phyloP scores from a whole-genome alignment of 345 rosid genomes.

The Eucalyptus regnans region DNA sequence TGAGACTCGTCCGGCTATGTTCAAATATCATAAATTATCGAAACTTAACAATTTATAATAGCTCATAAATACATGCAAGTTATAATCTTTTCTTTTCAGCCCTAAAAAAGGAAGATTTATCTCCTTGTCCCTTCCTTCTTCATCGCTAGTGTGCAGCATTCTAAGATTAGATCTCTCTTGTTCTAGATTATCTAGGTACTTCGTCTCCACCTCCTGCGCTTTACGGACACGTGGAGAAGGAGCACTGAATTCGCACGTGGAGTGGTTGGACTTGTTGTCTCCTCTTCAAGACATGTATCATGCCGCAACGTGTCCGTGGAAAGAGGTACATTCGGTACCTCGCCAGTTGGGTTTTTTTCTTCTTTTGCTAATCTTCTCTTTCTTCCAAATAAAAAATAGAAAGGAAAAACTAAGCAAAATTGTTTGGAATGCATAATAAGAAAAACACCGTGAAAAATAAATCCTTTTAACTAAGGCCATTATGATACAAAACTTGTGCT shows the following conservation, averaged over 20 bases:
- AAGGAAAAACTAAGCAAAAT: background rate
- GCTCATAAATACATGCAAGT: background rate
- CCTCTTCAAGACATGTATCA: background rate
- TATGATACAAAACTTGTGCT: too few relatives aligned
- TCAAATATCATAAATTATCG: too few relatives aligned
- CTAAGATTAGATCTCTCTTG: background rate
- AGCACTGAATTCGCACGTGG: background rate
- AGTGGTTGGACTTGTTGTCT: background rate
- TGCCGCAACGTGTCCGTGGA: background rate
- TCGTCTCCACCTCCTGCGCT: background rate
- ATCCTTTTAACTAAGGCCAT: too few relatives aligned
- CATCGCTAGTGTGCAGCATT: background rate
- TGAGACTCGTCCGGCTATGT: background rate
- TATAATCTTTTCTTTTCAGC: background rate
- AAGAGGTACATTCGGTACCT: background rate
- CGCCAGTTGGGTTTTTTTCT: background rate
- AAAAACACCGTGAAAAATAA: fast-evolving
- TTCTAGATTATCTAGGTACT: background rate
- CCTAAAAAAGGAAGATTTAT: too few relatives aligned
- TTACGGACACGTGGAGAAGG: background rate
- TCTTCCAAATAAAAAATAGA: background rate
- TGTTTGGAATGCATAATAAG: background rate
- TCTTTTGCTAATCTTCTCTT: background rate
- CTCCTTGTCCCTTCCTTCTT: background rate
- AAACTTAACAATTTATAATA: too few relatives aligned